phyloP scores from a whole-genome alignment of 2,329 filamentous ascomycete genomes.

The Raffaelea albimanens region DNA sequence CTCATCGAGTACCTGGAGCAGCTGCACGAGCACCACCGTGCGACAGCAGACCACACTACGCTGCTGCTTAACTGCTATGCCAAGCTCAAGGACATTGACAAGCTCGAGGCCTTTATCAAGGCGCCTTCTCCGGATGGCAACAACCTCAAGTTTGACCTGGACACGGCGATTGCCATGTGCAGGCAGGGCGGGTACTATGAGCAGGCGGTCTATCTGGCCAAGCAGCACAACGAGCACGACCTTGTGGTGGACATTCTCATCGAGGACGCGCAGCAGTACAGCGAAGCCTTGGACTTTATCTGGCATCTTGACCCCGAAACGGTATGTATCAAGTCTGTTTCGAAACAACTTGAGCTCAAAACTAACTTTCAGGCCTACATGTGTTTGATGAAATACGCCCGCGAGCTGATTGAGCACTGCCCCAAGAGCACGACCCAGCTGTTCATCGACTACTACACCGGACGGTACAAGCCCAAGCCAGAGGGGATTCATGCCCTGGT shows the following conservation, averaged over 20 bases:
- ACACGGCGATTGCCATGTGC: constrained; percentile 96
- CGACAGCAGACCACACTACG: constrained; percentile 91
- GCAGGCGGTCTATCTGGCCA: constrained; percentile 89
- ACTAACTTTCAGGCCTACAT: constrained; percentile 58
- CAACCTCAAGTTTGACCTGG: constrained; percentile 90
- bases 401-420: constrained; percentile 81
- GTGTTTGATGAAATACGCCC: constrained; percentile 90
- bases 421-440: constrained; percentile 72
- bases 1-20: constrained; percentile 96
- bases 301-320: constrained; percentile 73
- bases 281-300: constrained; percentile 82
- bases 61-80: constrained; percentile 94
- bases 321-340: too few species aligned
- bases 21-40: constrained; percentile 85
- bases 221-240: constrained; percentile 88
- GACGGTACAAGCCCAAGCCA: constrained; percentile 65
- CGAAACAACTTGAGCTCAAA: too few species aligned
- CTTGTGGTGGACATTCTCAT: constrained; percentile 92
- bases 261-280: constrained; percentile 86
- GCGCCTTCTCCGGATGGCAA: too few species aligned
- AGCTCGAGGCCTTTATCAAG: constrained; percentile 94
- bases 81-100: constrained; percentile 93
- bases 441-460: constrained; percentile 93
- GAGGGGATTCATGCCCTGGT: constrained; percentile 32
- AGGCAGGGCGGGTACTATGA: constrained; percentile 94